Evolutionary conservation across 495 filamentous ascomycete genomes (phyloP).

Genomic region (Melanomma pulvis-pyrius): DNA sequence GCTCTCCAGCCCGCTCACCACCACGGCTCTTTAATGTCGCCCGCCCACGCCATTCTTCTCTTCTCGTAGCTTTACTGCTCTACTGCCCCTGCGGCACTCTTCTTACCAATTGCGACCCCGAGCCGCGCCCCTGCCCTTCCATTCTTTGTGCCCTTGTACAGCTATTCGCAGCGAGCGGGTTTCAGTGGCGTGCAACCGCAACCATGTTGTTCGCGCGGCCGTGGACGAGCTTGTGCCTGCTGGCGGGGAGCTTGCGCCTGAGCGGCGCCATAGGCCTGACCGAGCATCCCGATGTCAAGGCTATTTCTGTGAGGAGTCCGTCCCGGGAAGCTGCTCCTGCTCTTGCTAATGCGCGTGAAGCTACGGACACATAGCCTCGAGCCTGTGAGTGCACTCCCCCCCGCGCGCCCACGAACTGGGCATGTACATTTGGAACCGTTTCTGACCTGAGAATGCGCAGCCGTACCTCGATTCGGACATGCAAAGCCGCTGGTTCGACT

Average conservation of each 20-base stretch:
- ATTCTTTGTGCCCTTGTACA: constrained; percentile 16
- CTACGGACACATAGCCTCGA: constrained; percentile 76
- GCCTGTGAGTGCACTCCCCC: constrained; percentile 30
- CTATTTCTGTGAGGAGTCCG: constrained; percentile 55
- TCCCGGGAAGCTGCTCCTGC: neutral
- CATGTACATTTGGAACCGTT: neutral
- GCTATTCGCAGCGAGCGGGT: neutral
- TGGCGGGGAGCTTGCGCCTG: constrained; percentile 34
- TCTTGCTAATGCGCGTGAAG: constrained; percentile 47
- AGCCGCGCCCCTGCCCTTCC: constrained; percentile 12
- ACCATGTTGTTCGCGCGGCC: constrained; percentile 37
- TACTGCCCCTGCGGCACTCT: neutral
- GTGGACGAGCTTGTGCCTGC: constrained; percentile 37
- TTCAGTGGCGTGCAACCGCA: neutral
- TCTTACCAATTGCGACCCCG: constrained; percentile 21
- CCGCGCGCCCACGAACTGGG: neutral
- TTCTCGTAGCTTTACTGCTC: constrained; percentile 22
- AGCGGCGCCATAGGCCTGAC: constrained; percentile 22
- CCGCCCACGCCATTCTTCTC: constrained; percentile 28
- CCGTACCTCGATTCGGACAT: constrained; percentile 98
- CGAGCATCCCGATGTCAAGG: constrained; percentile 55
- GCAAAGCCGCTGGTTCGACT: constrained; percentile 99
- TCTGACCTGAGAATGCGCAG: constrained; percentile 49
- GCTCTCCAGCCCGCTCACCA: neutral
- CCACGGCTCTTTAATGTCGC: constrained; percentile 22